Evolutionary conservation across 2,329 filamentous ascomycete genomes (phyloP), one percentile per base, ranked within the genome.

Genomic region (Scedosporium minutisporum): DNA sequence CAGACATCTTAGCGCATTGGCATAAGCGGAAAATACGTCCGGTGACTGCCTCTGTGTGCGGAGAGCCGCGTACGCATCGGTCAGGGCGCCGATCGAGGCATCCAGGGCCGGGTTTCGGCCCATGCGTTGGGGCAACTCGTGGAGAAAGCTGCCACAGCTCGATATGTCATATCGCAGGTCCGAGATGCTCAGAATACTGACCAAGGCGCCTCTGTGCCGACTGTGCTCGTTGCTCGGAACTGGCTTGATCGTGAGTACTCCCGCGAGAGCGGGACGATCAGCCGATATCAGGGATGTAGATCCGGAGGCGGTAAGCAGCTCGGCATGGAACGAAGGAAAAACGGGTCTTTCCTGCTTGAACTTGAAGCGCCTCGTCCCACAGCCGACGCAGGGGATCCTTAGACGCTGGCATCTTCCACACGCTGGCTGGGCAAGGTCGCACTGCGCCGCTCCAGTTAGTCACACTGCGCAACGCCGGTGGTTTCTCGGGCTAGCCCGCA

Each of bases 351-450:
- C 68, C 27, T 79, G 71, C 64, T 79, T 77, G 69, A 82, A 82
- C 69, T 79, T 81, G 71, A 73, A 82, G 57, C 80, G 73, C 62
- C 76, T 72, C 67, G 78, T 71, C 3, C 80, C 80, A 3, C 74
- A 74, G 9, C 80, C 80, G 27, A 78, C 65, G 62, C 80, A 82
- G 1, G 68, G 66, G 2, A 82, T 75, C 6, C 72, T 68, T 4
- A 80, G 69, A 33, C 80, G 77, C 16, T 72, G 65, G 63, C 80
- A 82, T 71, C 80, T 72, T 1, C 77, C 71, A 61, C 80, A 82
- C 3, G 72, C 64, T 0, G 78, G 78, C 57, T 72, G 72, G 53
- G 67, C 72, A 65, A 79, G 74, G 63, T 82, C 78, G 63, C 80
- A 82, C 80, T 82, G 61, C 58, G 3, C 18, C 7, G 25, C 25